A percentile compares a stretch with the other conserved stretches of the same genome.
phyloP scores from a whole-genome alignment of 2,329 filamentous ascomycete genomes.

The Colletotrichum tofieldiae region DNA sequence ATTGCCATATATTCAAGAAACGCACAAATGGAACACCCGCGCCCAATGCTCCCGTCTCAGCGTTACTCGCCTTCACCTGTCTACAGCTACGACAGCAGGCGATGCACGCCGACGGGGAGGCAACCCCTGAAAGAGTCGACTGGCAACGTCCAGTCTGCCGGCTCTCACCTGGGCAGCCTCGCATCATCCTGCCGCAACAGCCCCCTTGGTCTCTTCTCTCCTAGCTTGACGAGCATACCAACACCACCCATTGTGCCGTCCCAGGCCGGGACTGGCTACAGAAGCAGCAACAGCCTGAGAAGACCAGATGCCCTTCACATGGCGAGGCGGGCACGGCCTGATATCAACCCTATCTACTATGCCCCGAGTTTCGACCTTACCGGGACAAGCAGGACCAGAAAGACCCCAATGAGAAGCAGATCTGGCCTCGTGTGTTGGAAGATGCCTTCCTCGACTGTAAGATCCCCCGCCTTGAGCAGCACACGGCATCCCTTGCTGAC shows the following conservation, averaged over 20 bases:
- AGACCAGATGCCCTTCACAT: conserved; percentile 48
- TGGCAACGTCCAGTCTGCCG: conserved; percentile 63
- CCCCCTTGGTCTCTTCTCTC: conserved; percentile 60
- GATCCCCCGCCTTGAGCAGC: conserved; percentile 44
- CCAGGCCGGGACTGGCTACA: conserved; percentile 58
- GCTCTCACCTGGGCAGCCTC: conserved; percentile 49
- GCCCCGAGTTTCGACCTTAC: conserved; percentile 77
- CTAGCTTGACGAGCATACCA: conserved; percentile 64
- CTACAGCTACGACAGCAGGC: conserved; percentile 62
- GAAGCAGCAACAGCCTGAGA: conserved; percentile 52
- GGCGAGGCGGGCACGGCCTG: conserved; percentile 53
- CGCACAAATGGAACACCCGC: conserved; percentile 51
- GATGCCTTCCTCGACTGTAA: conserved; percentile 78
- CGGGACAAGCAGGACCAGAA: conserved; percentile 76
- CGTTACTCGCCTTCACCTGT: conserved; percentile 64
- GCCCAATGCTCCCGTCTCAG: conserved; percentile 67
- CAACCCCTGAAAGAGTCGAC: conserved; percentile 68
- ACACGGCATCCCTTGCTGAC: conserved; percentile 14
- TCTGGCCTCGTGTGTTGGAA: conserved; percentile 75
- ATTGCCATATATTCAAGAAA: conserved; percentile 3
- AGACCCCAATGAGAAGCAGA: conserved; percentile 73
- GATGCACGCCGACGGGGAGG: conserved; percentile 55
- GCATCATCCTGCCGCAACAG: conserved; percentile 61
- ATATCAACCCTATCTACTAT: conserved; percentile 73
- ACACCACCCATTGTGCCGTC: conserved; percentile 66